These are phyloP conservation scores for Withania somnifera DNA, from an alignment of 305 asterid species.

Conservation along the genomic window DNA sequence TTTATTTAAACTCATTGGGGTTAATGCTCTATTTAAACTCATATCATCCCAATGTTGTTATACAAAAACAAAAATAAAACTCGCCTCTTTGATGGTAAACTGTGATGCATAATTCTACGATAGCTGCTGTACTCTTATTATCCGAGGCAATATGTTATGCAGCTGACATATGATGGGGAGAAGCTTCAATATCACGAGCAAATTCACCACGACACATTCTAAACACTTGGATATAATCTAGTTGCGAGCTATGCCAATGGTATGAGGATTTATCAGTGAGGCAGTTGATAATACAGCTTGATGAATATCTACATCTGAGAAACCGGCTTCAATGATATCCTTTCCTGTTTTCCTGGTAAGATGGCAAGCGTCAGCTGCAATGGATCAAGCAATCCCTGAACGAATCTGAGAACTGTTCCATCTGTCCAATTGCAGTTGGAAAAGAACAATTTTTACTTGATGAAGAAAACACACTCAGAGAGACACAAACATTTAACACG, in stretches of 20 bases:
- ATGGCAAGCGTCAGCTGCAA: constrained; percentile 70
- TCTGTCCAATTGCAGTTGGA: constrained; percentile 28
- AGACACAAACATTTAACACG: neutral
- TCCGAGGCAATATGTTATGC: neutral
- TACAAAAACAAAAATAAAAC: neutral
- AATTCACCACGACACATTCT: neutral
- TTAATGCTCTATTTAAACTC: neutral
- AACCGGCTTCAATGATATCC: constrained; percentile 44
- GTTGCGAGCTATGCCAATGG: constrained; percentile 57
- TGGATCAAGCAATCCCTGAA: constrained; percentile 69
- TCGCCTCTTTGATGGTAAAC: neutral
- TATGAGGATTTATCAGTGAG: constrained; percentile 50
- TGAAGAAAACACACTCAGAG: neutral
- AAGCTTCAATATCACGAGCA: neutral
- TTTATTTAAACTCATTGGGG: neutral
- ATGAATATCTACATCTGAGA: constrained; percentile 37
- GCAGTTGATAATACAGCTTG: constrained; percentile 44
- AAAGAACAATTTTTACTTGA: neutral
- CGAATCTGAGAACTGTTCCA: constrained; percentile 49
- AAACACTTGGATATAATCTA: constrained; percentile 12
- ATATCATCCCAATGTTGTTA: neutral
- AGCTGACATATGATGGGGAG: neutral
- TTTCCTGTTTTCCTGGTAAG: constrained; percentile 51
- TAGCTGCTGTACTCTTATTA: neutral
- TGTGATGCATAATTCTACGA: neutral